Evolutionary conservation across 805 yeast species (phyloP), one percentile per base, ranked within the genome.

Genomic region (Saccharomycopsis sp.): DNA sequence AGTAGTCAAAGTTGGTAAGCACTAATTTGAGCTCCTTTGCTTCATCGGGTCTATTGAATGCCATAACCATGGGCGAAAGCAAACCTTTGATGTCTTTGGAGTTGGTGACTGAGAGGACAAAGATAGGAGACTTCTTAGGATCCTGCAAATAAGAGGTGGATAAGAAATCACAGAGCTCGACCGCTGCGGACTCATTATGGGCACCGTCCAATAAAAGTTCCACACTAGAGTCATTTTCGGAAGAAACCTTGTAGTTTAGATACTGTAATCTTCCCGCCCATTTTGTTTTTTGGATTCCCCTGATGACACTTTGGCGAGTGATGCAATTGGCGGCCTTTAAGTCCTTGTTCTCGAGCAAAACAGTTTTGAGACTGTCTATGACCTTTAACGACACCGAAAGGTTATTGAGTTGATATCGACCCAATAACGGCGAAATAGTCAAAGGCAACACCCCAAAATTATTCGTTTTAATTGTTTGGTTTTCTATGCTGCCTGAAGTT

Each of bases 181-280:
- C 70, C 0, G 97, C 94, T 0, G 97, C 96, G 60, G 84, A 82
- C 3, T 82, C 83, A 67, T 94, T 94, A 68, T 94, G 98, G 0
- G 98, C 97, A 1, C 98, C 98, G 71, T 92, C 98, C 1, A 94
- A 66, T 2, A 94, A 70, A 0, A 83, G 69, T 1, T 64, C 62
- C 0, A 75, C 54, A 1, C 68, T 63, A 16, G 16, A 24, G 15
- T 20, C 41, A 4, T 61, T 64, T 21, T 68, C 64, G 1, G 54
- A 53, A 0, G 71, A 54, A 1, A 65, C 58, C 14, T 67, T 63
- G n/a, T 76, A 64, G 2, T 70, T 60, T 14, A 81, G 29, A 29
- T 67, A 60, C 65, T 94, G 97, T 55, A 94, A 71, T 60, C 99
- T 73, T 0, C 97, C 98, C 0, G 96, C 96, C 98, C 98, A 91